A percentile compares a stretch with the other conserved stretches of the same genome.
phyloP scores from a whole-genome alignment of 1,284 basidiomycete genomes.

The Microbotryum violaceum region DNA sequence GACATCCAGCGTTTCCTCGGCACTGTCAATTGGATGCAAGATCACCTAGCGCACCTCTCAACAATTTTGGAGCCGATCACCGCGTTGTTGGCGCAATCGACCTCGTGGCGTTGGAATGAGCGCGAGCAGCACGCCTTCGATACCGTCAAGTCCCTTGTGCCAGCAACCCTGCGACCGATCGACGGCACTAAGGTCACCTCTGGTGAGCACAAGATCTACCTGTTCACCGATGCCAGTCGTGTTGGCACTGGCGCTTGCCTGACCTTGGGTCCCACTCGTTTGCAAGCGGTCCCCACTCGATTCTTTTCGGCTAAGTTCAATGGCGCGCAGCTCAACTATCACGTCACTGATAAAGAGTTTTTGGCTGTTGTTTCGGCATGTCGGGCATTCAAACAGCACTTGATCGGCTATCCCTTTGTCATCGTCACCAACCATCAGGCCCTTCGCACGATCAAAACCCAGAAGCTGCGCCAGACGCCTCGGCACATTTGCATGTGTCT shows the following conservation, averaged over 20 bases:
- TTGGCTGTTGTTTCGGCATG: constrained; percentile 5
- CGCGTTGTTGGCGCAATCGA: constrained; percentile 38
- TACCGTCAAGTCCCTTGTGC: constrained; percentile 37
- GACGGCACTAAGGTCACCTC: constrained; percentile 28
- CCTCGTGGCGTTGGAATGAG: no score
- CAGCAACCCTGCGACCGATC: constrained; percentile 40
- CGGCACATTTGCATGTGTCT: constrained; percentile 12
- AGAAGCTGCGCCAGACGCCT: not conserved
- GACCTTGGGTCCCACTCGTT: constrained; percentile 31
- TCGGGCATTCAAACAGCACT: constrained; percentile 4
- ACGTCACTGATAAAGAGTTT: constrained; percentile 16
- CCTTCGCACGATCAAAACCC: constrained; percentile 9
- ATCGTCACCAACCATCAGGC: constrained; percentile 17
- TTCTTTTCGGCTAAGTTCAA: constrained; percentile 27
- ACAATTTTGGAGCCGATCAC: constrained; percentile 23
- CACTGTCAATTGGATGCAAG: constrained; percentile 43
- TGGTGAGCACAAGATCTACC: constrained; percentile 42
- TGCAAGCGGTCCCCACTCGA: constrained; percentile 11
- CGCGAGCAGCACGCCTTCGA: constrained; percentile 36
- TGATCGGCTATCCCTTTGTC: constrained; percentile 13
- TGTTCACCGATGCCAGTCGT: constrained; percentile 45
- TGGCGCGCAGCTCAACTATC: constrained; percentile 13
- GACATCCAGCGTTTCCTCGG: constrained; percentile 46
- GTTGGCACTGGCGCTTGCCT: constrained; percentile 44
- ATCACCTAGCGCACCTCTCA: constrained; percentile 43